A percentile compares a stretch with the other conserved stretches of the same genome.
These are phyloP conservation scores for Kwoniella sp. DNA, from an alignment of 768 basidiomycete genomes.

Conservation along the genomic window DNA sequence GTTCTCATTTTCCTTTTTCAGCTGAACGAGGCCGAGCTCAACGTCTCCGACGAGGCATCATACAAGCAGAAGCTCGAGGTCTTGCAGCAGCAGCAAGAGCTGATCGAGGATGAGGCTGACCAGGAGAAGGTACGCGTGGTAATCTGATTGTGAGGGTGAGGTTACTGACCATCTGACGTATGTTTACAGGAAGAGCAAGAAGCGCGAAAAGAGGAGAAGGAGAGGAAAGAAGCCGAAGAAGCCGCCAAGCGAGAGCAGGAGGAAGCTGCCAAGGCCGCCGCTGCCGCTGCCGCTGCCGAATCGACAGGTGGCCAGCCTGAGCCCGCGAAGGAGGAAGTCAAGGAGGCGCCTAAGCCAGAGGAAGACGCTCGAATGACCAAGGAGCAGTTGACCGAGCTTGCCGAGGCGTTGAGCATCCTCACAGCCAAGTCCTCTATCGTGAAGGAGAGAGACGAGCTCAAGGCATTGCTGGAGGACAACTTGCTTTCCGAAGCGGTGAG, in stretches of 20 bases:
- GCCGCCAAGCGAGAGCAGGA: constrained; percentile 64
- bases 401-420: constrained; percentile 83
- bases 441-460: constrained; percentile 91
- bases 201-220: constrained; percentile 78
- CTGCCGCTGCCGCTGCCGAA: constrained; percentile 31
- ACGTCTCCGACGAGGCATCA: constrained; percentile 84
- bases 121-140: constrained; percentile 70
- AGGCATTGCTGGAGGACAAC: constrained; percentile 90
- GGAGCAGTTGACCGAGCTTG: constrained; percentile 91
- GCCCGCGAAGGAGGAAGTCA: constrained; percentile 19
- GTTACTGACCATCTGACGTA: background rate
- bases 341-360: constrained; percentile 34
- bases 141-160: background rate
- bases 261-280: constrained; percentile 43
- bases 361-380: constrained; percentile 89
- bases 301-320: constrained; percentile 22
- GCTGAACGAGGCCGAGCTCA: constrained; percentile 96
- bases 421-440: constrained; percentile 92
- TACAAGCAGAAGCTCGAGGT: constrained; percentile 99
- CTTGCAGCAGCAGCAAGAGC: constrained; percentile 95
- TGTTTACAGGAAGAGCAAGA: constrained; percentile 52
- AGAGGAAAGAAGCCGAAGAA: constrained; percentile 77
- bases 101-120: constrained; percentile 98
- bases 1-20: constrained; percentile 57
- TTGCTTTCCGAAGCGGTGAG: constrained; percentile 79